Base-by-base conservation (phyloP, 179 eudicot genomes). In the Beta corolliflora region DNA sequence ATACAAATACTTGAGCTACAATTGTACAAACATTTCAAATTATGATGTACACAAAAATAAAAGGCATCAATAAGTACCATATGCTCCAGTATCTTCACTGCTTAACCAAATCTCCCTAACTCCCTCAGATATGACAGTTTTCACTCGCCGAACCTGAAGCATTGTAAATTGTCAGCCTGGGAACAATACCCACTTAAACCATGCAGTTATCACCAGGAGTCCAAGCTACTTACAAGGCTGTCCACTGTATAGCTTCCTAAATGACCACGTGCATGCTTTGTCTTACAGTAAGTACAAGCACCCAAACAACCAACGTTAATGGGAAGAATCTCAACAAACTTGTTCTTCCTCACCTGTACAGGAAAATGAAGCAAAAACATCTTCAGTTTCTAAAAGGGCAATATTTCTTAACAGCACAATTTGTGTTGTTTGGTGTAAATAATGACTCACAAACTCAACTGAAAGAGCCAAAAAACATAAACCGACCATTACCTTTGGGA, bases 261-360 rank as follows among this genome's bases (percentile, higher is more conserved):
- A 86, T 96, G 99, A 85, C 99, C 99, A 74, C 99, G 99, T 80
- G 99, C 99, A 92, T 96, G 99, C 87, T 96, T 96, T 41, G 99
- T 94, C 89, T 96, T 96, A 89, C 99, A 96, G 79, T 96, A 96
- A 53, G 99, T 96, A 87, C 99, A 96, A 87, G 99, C 97, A 87
- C 99, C 99, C 84, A 96, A 87, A 84, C 99, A 96, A 60, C 99
- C 99, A 79, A 96, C 99, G 80, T 96, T 96, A 36, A 96, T 96
- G 23, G 99, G 99, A 85, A 96, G 98, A 83, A 96, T 96, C 90
- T 94, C 99, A 76, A 96, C 91, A 81, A 93, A 93, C 87, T 90
- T 96, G 93, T 96, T 96, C 89, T 90, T 96, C 81, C 99, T 91
- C 80, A 96, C 98, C 99, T 96, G 90, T 82, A 71, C 58, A 79